These are phyloP conservation scores for Cucumis melo DNA, from an alignment of 306 rosid genomes.

Conservation along the genomic window DNA sequence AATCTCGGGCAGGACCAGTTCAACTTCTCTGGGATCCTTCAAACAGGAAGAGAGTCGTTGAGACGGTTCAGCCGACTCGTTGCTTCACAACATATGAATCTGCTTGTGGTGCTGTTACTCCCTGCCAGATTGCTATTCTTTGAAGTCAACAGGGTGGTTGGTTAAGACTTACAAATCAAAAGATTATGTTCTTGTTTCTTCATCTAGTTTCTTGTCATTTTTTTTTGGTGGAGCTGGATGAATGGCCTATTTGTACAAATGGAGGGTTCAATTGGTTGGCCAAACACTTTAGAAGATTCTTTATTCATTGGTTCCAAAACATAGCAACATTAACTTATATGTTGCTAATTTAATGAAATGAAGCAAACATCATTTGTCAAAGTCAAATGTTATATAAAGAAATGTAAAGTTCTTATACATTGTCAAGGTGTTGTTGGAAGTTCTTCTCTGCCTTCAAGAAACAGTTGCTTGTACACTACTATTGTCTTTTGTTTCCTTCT, in stretches of 20 bases:
- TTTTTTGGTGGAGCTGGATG: conserved; percentile 8
- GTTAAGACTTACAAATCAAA: background rate
- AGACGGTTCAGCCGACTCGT: conserved; percentile 59
- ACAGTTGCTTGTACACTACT: background rate
- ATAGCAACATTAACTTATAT: background rate
- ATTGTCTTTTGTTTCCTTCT: background rate
- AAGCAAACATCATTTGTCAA: background rate
- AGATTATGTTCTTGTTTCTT: background rate
- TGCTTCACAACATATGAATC: conserved; percentile 64
- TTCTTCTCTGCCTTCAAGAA: background rate
- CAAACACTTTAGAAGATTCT: conserved; percentile 42
- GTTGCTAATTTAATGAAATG: background rate
- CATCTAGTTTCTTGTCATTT: background rate
- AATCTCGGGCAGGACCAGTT: conserved; percentile 30
- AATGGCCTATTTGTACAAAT: conserved; percentile 12
- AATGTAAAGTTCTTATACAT: background rate
- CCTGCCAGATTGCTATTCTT: conserved; percentile 51
- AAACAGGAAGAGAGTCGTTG: conserved; percentile 53
- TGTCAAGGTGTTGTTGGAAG: background rate
- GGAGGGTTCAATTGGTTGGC: conserved; percentile 15
- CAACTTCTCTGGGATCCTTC: conserved; percentile 47
- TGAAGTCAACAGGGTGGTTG: conserved; percentile 31
- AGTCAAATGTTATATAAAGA: background rate
- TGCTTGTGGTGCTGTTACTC: conserved; percentile 55
- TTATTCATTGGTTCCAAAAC: conserved; percentile 47